Conservation (phyloP, 441 rosid genomes). For the Eutrema salsugineum region DNA sequence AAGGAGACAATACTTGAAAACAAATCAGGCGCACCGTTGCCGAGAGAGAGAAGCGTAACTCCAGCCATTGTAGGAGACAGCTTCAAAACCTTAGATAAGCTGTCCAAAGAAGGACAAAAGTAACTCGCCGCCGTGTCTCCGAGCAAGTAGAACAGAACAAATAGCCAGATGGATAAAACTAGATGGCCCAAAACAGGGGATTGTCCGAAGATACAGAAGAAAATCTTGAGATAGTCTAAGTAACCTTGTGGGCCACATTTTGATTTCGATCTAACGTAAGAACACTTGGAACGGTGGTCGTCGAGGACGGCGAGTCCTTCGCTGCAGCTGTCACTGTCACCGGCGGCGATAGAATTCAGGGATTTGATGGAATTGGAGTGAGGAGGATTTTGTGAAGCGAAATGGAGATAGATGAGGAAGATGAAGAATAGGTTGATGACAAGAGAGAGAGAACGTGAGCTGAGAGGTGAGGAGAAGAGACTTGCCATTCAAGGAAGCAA, state of each 20-base stretch:
- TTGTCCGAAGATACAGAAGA: constrained; percentile 61
- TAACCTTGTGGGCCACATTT: constrained; percentile 79
- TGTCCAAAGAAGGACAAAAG: constrained; percentile 82
- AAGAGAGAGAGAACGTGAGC: constrained; percentile 21
- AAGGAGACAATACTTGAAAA: constrained; percentile 82
- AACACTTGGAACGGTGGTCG: constrained; percentile 49
- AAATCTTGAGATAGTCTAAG: constrained; percentile 75
- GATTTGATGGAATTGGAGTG: background rate
- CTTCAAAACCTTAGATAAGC: constrained; percentile 63
- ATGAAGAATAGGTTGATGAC: constrained; percentile 33
- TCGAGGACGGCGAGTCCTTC: constrained; percentile 27
- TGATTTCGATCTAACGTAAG: constrained; percentile 43
- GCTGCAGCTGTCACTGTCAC: constrained; percentile 24
- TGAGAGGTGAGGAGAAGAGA: constrained; percentile 27
- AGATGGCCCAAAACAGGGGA: constrained; percentile 50
- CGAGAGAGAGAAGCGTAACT: constrained; percentile 83
- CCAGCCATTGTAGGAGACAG: constrained; percentile 89
- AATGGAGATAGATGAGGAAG: constrained; percentile 32
- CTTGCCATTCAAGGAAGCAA: constrained; percentile 40
- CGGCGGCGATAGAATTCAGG: constrained; percentile 10
- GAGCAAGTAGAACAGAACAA: constrained; percentile 67
- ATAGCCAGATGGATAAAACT: constrained; percentile 57
- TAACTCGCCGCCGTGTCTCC: constrained; percentile 84
- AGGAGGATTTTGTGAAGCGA: constrained; percentile 14
- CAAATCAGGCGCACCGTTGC: constrained; percentile 90